Evolutionary conservation across 768 basidiomycete genomes (phyloP), one percentile per base, ranked within the genome.

Genomic region (Panaeolus papilionaceus): DNA sequence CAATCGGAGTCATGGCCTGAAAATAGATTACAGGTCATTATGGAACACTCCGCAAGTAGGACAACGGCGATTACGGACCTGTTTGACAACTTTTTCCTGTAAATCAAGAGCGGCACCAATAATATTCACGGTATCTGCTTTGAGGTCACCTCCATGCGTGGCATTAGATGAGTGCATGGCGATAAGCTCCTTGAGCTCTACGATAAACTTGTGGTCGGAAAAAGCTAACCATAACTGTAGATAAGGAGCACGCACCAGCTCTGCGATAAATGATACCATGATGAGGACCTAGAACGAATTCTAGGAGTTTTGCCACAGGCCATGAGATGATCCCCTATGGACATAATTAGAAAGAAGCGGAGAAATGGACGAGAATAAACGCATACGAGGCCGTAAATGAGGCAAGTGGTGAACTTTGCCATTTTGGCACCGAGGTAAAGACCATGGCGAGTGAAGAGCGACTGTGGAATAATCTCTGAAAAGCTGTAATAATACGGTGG

Each of bases 181-280:
- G 67, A 97, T 95, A 33, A 97, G 81, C 75, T 96, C 95, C 73
- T 96, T 95, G 37, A 97, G 84, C 75, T 97, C 93, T 83, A 72
- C 8, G 28, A 18, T n/a, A 40, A 42, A n/a, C 45, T 62, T 26
- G 11, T 28, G 28, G 20, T 62, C 12, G 20, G 47, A 23, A 45
- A 39, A 2, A 61, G 42, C 23, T n/a, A 33, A 14, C 26, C 54
- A 23, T 51, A 28, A 33, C 68, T 4, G n/a, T 14, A 9, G 42
- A 61, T 18, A 61, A 39, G 33, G 23, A 62, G 5, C 33, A 67
- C 77, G 5, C 10, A 86, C 86, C 88, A 67, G 85, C 87, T 64
- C 94, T 86, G 7, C 95, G 86, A 72, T 96, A 97, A 62, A 96
- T 94, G 75, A 96, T 94, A 26, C 95, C 95, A 74, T 95, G 93